Evolutionary conservation across 2,329 filamentous ascomycete genomes (phyloP).

Genomic region (Colletotrichum camelliae): DNA sequence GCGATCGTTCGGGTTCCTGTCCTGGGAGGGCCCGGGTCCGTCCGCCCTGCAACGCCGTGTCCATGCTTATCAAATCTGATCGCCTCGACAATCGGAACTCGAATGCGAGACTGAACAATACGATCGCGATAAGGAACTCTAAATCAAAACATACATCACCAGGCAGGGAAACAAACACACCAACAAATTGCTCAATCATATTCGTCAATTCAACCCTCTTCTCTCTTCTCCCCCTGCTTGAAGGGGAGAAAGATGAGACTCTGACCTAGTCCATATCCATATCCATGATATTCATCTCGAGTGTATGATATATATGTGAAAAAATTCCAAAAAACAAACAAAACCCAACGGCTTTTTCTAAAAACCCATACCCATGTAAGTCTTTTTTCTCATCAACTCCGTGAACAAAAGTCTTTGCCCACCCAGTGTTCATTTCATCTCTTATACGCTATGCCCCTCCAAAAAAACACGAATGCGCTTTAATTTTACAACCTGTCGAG

Average conservation of each 20-base stretch:
- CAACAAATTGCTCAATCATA: neutral
- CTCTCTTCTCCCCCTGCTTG: neutral
- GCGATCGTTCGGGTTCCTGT: neutral
- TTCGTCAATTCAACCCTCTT: neutral
- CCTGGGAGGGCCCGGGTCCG: neutral
- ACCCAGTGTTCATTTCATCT: neutral
- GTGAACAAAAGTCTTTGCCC: neutral
- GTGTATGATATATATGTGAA: neutral
- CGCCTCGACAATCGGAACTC: neutral
- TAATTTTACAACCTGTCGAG: conserved; percentile 69
- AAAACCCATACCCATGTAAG: neutral
- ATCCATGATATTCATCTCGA: neutral
- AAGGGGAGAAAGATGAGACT: neutral
- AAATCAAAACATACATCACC: neutral
- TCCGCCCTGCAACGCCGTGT: neutral
- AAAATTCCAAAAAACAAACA: neutral
- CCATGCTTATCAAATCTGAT: neutral
- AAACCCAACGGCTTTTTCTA: neutral
- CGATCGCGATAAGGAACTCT: neutral
- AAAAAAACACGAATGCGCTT: neutral
- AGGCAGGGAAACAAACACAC: neutral
- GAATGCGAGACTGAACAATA: neutral
- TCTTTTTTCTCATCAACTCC: neutral
- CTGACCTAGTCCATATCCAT: neutral
- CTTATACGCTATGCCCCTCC: neutral